Evolutionary conservation across 257 asterid species (phyloP).

Genomic region (Eucommia ulmoides): DNA sequence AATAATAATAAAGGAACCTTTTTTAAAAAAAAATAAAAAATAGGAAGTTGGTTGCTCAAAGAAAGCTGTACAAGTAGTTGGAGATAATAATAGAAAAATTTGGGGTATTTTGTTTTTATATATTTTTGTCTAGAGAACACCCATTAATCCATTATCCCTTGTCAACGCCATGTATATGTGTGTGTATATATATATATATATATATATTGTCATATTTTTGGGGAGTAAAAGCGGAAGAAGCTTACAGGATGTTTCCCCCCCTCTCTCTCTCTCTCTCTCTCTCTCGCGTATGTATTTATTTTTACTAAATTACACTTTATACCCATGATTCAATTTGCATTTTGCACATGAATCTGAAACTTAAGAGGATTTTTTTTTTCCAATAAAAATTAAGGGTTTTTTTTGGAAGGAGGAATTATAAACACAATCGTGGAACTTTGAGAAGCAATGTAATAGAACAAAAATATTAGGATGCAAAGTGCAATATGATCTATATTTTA

Average conservation of each 20-base stretch:
- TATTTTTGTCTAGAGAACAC: conserved; percentile 7
- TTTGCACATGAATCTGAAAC: no score
- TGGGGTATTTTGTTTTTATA: conserved; percentile 25
- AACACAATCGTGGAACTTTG: no score
- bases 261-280: conserved; percentile 7
- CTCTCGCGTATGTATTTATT: conserved; percentile 2
- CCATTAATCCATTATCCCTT: conserved; percentile 19
- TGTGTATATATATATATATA: conserved; percentile 35
- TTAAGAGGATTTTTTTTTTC: no score
- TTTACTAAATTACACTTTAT: background rate
- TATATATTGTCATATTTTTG: no score
- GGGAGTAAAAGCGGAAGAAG: conserved; percentile 58
- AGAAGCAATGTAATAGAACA: no score
- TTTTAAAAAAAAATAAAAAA: background rate
- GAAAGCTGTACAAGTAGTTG: conserved; percentile 40
- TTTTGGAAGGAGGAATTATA: no score
- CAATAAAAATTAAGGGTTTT: no score
- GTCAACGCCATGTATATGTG: conserved; percentile 41
- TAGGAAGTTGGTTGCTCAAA: conserved; percentile 49
- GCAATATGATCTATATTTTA: no score
- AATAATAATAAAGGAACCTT: no score
- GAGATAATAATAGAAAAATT: conserved; percentile 24
- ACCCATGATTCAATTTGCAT: no score
- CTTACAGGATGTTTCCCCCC: conserved; percentile 48
- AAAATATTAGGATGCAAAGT: no score